Percentiles rank a stretch among this genome's conserved stretches.
Evolutionary conservation across 2,329 filamentous ascomycete species (phyloP).

Genomic region (Trichothecium roseum): DNA sequence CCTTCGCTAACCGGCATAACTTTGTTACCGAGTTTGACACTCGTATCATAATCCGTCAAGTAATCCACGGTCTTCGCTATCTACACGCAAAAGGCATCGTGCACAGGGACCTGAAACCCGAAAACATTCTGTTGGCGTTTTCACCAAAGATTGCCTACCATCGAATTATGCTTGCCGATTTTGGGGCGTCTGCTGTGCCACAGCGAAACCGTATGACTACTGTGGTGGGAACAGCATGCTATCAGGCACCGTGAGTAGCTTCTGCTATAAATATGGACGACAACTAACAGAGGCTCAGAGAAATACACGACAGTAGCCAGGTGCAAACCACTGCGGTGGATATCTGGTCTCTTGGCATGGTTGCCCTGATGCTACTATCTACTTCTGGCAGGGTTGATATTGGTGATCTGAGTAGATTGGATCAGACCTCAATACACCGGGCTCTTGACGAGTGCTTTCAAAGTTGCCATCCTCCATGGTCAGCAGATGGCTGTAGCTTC

Average conservation of each 20-base stretch:
- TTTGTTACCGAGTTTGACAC: slow-evolving; percentile 29
- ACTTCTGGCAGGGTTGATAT: slow-evolving; percentile 10
- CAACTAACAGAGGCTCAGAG: slow-evolving; percentile 18
- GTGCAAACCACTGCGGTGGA: slow-evolving; percentile 30
- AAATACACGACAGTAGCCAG: slow-evolving; percentile 17
- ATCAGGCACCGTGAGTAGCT: slow-evolving; percentile 37
- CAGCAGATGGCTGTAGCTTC: slow-evolving; percentile 17
- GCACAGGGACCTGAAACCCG: slow-evolving; percentile 44
- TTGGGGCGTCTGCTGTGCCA: slow-evolving; percentile 36
- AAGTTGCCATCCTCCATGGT: slow-evolving; percentile 7
- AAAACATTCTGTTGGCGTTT: slow-evolving; percentile 40
- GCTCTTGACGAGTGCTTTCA: slow-evolving; percentile 10
- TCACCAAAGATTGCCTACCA: slow-evolving; percentile 30
- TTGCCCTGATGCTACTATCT: slow-evolving; percentile 27
- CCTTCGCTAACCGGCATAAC: slow-evolving; percentile 28
- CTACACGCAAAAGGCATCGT: slow-evolving; percentile 38
- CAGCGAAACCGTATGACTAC: slow-evolving; percentile 31
- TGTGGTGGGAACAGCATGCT: slow-evolving; percentile 33
- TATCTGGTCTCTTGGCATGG: slow-evolving; percentile 42
- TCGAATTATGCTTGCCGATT: slow-evolving; percentile 40
- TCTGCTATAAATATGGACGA: background rate
- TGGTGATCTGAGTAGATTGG: slow-evolving; percentile 15
- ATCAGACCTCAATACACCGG: slow-evolving; percentile 13
- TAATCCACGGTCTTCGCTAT: slow-evolving; percentile 34
- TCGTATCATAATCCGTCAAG: slow-evolving; percentile 34